Conservation (phyloP, 2,329 filamentous ascomycete genomes). For the Dothideomycetes sp. region DNA sequence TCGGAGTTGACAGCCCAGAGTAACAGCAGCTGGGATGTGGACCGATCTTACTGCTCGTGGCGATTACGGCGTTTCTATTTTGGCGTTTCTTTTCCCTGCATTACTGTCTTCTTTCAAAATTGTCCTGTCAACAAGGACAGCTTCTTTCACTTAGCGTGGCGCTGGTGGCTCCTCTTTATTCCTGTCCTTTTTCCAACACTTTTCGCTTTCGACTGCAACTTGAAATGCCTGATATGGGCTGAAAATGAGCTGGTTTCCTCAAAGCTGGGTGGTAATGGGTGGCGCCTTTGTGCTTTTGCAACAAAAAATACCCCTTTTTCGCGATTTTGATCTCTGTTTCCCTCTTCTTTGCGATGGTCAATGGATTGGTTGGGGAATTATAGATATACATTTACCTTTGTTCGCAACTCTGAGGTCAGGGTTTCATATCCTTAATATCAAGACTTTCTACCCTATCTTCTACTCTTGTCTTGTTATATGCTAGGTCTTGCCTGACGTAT, state of each 20-base stretch:
- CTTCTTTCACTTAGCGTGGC: conserved; percentile 5
- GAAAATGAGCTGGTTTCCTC: neutral
- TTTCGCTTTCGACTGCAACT: neutral
- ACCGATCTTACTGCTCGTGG: neutral
- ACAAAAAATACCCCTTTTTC: neutral
- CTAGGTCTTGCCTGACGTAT: too few species aligned
- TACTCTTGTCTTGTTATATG: too few species aligned
- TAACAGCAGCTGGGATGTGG: neutral
- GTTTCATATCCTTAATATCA: too few species aligned
- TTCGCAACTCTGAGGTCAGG: too few species aligned
- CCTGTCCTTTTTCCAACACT: neutral
- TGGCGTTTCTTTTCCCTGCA: neutral
- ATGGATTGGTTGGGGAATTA: too few species aligned
- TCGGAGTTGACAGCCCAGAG: neutral
- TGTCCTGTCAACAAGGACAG: neutral
- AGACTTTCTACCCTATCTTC: too few species aligned
- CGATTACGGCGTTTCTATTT: neutral
- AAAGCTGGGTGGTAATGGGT: neutral
- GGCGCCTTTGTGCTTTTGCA: neutral
- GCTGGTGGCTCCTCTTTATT: conserved; percentile 2
- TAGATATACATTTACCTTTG: too few species aligned
- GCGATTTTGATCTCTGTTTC: too few species aligned
- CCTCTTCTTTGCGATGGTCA: too few species aligned
- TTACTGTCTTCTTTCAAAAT: neutral
- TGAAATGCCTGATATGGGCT: neutral